These are phyloP conservation scores for Exophiala calicioides DNA, from an alignment of 2,329 filamentous ascomycete species.

Conservation along the genomic window DNA sequence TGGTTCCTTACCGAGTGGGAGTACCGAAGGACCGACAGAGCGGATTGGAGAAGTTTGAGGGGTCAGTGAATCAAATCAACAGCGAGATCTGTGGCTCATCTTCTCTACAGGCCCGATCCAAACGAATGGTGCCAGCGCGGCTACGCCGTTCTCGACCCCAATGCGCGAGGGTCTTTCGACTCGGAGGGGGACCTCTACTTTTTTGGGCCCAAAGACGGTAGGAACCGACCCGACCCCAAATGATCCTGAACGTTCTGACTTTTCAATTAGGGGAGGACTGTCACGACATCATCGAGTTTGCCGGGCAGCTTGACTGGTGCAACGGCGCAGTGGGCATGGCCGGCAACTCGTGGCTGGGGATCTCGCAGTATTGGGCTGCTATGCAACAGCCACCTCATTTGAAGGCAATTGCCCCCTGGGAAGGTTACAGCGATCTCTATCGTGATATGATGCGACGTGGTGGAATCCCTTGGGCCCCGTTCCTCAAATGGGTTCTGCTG, in stretches of 20 bases:
- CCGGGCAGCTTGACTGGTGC: constrained; percentile 47
- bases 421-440: constrained; percentile 51
- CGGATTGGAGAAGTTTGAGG: constrained; percentile 31
- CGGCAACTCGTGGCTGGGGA: constrained; percentile 48
- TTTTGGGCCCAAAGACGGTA: constrained; percentile 44
- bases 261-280: constrained; percentile 42
- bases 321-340: constrained; percentile 48
- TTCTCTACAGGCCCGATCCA: constrained; percentile 30
- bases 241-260: background rate
- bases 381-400: constrained; percentile 45
- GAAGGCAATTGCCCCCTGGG: constrained; percentile 51
- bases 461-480: constrained; percentile 31
- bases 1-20: constrained; percentile 35
- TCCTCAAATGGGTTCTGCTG: constrained; percentile 17
- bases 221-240: background rate
- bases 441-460: constrained; percentile 50
- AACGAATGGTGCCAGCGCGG: constrained; percentile 35
- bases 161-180: constrained; percentile 33
- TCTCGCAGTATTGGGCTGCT: constrained; percentile 47
- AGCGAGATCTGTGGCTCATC: background rate
- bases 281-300: constrained; percentile 48
- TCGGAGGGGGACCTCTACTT: constrained; percentile 38
- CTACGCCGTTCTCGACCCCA: constrained; percentile 37
- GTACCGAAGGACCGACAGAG: constrained; percentile 32
- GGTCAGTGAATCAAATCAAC: constrained; percentile 5